These are phyloP conservation scores for Cornus florida DNA, from an alignment of 148 eudicot genomes.

Conservation along the genomic window DNA sequence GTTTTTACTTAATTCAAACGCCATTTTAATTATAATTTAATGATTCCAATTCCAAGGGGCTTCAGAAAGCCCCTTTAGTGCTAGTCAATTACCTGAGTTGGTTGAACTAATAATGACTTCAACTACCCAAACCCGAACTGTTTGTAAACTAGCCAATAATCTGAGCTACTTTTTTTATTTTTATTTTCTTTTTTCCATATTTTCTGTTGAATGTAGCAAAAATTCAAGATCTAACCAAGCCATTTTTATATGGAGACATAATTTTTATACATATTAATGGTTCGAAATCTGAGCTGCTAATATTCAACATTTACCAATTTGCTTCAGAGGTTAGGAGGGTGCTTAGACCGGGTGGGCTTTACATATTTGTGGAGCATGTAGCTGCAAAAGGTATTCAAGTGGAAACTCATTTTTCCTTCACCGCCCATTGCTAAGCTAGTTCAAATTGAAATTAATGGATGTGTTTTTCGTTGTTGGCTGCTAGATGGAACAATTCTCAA, in stretches of 20 bases:
- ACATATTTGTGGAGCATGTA: constrained; percentile 87
- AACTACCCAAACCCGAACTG: not conserved
- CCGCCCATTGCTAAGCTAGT: not conserved
- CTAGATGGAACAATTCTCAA: constrained; percentile 71
- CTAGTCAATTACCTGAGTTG: not conserved
- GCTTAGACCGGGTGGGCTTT: constrained; percentile 81
- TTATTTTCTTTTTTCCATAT: no score
- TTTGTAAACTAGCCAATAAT: not conserved
- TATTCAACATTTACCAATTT: not conserved
- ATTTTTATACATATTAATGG: not conserved
- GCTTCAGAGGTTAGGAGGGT: constrained; percentile 79
- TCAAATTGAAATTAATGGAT: not conserved
- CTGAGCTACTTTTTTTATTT: not conserved
- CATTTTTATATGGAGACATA: not conserved
- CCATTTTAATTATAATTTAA: not conserved
- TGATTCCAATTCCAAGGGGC: not conserved
- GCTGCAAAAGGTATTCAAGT: constrained; percentile 64
- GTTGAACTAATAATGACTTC: not conserved
- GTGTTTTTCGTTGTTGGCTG: not conserved
- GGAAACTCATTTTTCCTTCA: not conserved
- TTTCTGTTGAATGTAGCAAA: not conserved
- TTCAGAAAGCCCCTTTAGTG: not conserved
- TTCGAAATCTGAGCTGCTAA: constrained; percentile 13
- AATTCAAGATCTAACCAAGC: not conserved
- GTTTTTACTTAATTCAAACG: not conserved